phyloP scores from a whole-genome alignment of 2,329 filamentous ascomycete genomes.

The Colletotrichum euphorbiae region DNA sequence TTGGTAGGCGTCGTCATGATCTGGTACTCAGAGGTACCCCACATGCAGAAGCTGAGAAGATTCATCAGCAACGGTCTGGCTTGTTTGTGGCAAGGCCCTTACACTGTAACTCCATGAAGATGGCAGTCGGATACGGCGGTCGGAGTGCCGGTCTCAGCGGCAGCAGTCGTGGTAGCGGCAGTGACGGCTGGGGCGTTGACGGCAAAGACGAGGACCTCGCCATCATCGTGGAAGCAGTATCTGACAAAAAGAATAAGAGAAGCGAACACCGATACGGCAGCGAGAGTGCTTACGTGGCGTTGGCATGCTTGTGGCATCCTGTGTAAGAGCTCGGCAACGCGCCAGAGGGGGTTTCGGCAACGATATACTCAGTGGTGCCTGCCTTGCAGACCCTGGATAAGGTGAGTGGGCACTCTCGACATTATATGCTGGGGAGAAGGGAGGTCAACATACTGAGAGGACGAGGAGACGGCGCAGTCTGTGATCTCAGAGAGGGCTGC shows the following conservation, averaged over 20 bases:
- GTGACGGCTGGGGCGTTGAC: constrained; percentile 40
- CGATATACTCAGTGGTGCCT: constrained; percentile 37
- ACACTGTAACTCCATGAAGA: constrained; percentile 55
- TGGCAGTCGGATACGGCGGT: constrained; percentile 57
- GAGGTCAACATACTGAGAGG: constrained; percentile 31
- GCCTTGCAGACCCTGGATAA: constrained; percentile 30
- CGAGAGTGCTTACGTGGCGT: constrained; percentile 56
- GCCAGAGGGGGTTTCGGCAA: constrained; percentile 33
- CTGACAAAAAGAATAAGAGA: constrained; percentile 43
- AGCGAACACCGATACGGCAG: rapidly evolving
- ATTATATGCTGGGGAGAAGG: not conserved
- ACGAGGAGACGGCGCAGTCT: constrained; percentile 38
- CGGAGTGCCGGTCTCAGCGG: constrained; percentile 39
- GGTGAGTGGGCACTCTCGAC: not conserved
- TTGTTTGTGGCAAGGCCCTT: constrained; percentile 36
- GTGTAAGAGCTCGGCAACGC: constrained; percentile 50
- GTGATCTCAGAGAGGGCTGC: constrained; percentile 37
- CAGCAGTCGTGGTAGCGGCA: constrained; percentile 25
- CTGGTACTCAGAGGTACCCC: constrained; percentile 55
- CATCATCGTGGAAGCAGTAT: constrained; percentile 57
- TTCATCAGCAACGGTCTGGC: constrained; percentile 18
- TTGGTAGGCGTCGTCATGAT: constrained; percentile 60
- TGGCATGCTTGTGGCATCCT: constrained; percentile 63
- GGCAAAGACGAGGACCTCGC: constrained; percentile 55
- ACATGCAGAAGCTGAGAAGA: constrained; percentile 56